These are phyloP conservation scores for Cantharellus anzutake DNA, from an alignment of 768 basidiomycete species.

Conservation along the genomic window DNA sequence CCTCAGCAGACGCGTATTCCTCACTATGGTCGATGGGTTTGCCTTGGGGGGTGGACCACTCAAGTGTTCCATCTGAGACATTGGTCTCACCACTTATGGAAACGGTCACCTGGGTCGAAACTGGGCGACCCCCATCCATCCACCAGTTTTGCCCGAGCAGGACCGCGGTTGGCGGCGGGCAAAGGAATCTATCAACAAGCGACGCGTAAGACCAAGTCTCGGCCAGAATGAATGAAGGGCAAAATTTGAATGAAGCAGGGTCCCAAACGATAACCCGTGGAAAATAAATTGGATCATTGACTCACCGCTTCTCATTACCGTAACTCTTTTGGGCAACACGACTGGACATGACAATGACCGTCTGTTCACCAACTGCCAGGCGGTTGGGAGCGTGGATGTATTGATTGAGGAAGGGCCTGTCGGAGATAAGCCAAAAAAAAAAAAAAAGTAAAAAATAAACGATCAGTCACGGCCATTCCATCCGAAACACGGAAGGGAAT, in stretches of 20 bases:
- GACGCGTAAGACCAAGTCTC: slow-evolving; percentile 9
- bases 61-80: slow-evolving; percentile 67
- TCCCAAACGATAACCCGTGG: slow-evolving; percentile 3
- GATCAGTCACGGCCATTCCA: not conserved
- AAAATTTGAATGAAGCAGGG: slow-evolving; percentile 10
- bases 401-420: slow-evolving; percentile 63
- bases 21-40: slow-evolving; percentile 47
- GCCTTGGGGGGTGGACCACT: slow-evolving; percentile 75
- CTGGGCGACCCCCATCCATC: slow-evolving; percentile 21
- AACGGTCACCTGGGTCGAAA: slow-evolving; percentile 41
- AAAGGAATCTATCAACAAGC: slow-evolving; percentile 44
- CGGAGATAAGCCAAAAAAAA: not conserved
- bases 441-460: slow-evolving; percentile 2
- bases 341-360: slow-evolving; percentile 93
- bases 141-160: slow-evolving; percentile 93
- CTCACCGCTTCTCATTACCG: slow-evolving; percentile 80
- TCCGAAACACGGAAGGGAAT: not conserved
- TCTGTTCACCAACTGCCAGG: slow-evolving; percentile 79
- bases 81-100: slow-evolving; percentile 83
- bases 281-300: not conserved
- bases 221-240: slow-evolving; percentile 10
- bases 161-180: slow-evolving; percentile 83
- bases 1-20: slow-evolving; percentile 5
- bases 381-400: slow-evolving; percentile 74
- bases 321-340: slow-evolving; percentile 96